Base-by-base conservation (phyloP, 1,284 basidiomycete species). In the Microbotryum intermedium region DNA sequence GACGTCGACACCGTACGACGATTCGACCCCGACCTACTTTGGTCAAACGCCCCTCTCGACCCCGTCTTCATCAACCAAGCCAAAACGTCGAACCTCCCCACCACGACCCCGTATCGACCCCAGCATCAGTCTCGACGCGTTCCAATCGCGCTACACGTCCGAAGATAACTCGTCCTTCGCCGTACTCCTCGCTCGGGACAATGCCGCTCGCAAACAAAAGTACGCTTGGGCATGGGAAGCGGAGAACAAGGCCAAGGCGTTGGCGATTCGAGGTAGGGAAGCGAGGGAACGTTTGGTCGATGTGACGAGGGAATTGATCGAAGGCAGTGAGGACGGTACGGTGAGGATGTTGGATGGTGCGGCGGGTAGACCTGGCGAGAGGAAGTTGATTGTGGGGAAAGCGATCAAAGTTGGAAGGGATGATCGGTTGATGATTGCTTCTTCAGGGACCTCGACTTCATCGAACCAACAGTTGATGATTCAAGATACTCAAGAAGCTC, bases 101-200 rank as follows among this genome's bases (percentile, higher is more conserved):
- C 34, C 51, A 28, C 44, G 50, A 21, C 34, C 26, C n/a, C 51
- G 46, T 7, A 53, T 57, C 53, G 60, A 67, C 55, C 48, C 58
- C 4, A 72, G 78, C 53, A 75, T 92, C 68, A 83, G 80, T 49
- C 79, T 95, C 21, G 90, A 95, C 73, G 77, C 79, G 18, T 97
- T 95, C 73, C 92, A 95, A 73, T 83, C 89, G 5, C 81, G 81
- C 50, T 94, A 90, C 73, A 97, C 93, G 1, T 93, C 90, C 0
- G 90, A 95, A 73, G 92, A 97, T 74, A 97, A 97, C 74, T 85
- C 91, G 4, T 92, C 88, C 60, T 97, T 97, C 73, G 88, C 88
- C 13, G 81, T 88, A 64, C 91, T 95, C 62, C 76, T 97, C 57
- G 84, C 91, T 57, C 84, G 86, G 61, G 91, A 95, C 78, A 97